Percentiles rank a stretch among this genome's conserved stretches.
Conservation (phyloP, 164 flowering plant genomes). For the Vitis cinerea region DNA sequence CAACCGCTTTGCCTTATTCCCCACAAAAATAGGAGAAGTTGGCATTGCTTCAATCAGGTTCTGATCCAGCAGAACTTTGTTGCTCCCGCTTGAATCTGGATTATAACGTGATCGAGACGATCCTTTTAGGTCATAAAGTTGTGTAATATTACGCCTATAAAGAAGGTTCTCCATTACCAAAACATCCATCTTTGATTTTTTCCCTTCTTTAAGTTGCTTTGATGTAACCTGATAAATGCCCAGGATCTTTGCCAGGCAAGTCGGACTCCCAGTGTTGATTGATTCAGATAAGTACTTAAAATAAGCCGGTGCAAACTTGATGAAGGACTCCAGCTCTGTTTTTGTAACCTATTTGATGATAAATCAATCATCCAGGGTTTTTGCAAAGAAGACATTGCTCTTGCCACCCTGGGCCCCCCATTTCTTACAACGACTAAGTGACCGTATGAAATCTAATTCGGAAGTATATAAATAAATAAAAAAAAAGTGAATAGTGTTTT, state of each 20-base stretch:
- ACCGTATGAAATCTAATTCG: slow-evolving; percentile 70
- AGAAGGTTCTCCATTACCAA: slow-evolving; percentile 61
- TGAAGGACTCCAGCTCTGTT: slow-evolving; percentile 86
- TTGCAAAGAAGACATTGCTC: slow-evolving; percentile 91
- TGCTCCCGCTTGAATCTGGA: slow-evolving; percentile 42
- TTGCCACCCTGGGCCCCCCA: slow-evolving; percentile 98
- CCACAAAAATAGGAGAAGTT: slow-evolving; percentile 57
- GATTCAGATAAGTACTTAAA: slow-evolving; percentile 78
- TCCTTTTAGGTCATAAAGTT: slow-evolving; percentile 55
- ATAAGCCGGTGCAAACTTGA: slow-evolving; percentile 76
- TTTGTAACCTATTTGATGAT: slow-evolving; percentile 87
- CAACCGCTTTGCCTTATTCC: slow-evolving; percentile 47
- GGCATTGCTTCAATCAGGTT: slow-evolving; percentile 53
- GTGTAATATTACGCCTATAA: slow-evolving; percentile 31
- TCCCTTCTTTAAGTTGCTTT: slow-evolving; percentile 48
- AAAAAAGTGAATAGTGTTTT: no score
- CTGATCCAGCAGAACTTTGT: slow-evolving; percentile 48
- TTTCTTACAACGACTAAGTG: slow-evolving; percentile 85
- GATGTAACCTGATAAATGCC: slow-evolving; percentile 77
- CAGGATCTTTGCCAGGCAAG: slow-evolving; percentile 82
- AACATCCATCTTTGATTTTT: slow-evolving; percentile 49
- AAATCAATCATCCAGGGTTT: slow-evolving; percentile 83
- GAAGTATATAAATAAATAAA: slow-evolving; percentile 19
- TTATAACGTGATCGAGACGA: slow-evolving; percentile 49
- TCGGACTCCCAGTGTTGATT: slow-evolving; percentile 61